These are phyloP conservation scores for Dothiorella sarmentorum DNA, from an alignment of 2,329 filamentous ascomycete species.

Conservation along the genomic window DNA sequence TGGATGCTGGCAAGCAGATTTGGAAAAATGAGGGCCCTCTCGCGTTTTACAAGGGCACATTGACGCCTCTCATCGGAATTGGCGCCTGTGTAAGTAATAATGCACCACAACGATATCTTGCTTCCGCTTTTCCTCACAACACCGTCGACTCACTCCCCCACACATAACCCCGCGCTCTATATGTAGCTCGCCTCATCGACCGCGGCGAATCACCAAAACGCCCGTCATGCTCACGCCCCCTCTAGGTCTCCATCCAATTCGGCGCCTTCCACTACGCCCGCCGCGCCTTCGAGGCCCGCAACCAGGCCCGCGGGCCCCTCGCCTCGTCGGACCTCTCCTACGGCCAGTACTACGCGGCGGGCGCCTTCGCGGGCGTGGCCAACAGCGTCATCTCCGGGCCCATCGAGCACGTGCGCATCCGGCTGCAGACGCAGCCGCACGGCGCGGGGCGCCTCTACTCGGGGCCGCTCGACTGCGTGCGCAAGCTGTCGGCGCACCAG, in stretches of 20 bases:
- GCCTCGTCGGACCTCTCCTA: constrained; percentile 60
- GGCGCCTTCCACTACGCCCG: constrained; percentile 92
- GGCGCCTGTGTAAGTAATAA: constrained; percentile 73
- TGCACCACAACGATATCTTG: neutral
- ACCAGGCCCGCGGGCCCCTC: constrained; percentile 46
- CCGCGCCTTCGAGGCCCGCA: constrained; percentile 76
- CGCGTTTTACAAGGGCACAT: constrained; percentile 97
- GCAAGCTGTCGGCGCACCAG: constrained; percentile 69
- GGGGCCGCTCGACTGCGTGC: constrained; percentile 86
- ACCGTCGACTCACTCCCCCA: neutral
- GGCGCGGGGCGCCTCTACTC: constrained; percentile 72
- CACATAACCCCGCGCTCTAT: neutral
- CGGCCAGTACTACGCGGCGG: constrained; percentile 81
- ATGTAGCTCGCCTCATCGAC: neutral
- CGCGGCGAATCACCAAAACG: too few species aligned
- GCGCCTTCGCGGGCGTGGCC: constrained; percentile 86
- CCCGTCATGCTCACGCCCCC: neutral
- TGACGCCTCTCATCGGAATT: constrained; percentile 92
- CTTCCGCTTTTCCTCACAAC: neutral
- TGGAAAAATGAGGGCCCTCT: constrained; percentile 81
- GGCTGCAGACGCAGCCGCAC: constrained; percentile 94
- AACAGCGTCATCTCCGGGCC: constrained; percentile 86
- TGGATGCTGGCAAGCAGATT: constrained; percentile 78
- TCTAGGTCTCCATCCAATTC: constrained; percentile 82
- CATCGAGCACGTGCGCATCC: constrained; percentile 95